Evolutionary conservation across 345 rosid genomes (phyloP).

Genomic region (Gossypium herbaceum): DNA sequence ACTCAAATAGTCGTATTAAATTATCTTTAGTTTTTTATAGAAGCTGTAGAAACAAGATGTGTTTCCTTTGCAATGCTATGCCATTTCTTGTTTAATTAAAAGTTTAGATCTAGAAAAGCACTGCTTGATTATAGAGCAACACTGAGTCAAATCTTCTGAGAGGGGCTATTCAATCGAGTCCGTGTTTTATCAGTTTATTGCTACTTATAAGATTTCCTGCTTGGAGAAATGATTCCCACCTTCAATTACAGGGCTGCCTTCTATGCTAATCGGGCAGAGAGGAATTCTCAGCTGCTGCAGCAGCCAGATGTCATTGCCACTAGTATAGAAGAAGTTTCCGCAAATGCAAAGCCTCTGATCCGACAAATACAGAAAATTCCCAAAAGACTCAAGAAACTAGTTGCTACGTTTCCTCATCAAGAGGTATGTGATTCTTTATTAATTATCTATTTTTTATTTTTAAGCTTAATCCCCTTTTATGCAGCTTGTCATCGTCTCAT

Average conservation of each 20-base stretch:
- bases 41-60: neutral
- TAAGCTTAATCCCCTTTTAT: neutral
- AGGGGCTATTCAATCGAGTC: slow-evolving; percentile 5
- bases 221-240: slow-evolving; percentile 3
- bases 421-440: slow-evolving; percentile 48
- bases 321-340: slow-evolving; percentile 74
- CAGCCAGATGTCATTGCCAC: slow-evolving; percentile 60
- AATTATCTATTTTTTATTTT: slow-evolving; percentile 15
- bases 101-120: slow-evolving; percentile 3
- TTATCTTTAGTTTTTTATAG: neutral
- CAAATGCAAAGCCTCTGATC: slow-evolving; percentile 64
- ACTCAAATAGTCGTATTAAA: neutral
- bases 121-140: neutral
- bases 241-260: slow-evolving; percentile 57
- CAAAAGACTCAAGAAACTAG: slow-evolving; percentile 56
- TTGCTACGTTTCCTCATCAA: slow-evolving; percentile 82
- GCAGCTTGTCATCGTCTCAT: slow-evolving; percentile 12
- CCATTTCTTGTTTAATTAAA: neutral
- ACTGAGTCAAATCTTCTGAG: slow-evolving; percentile 3
- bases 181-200: slow-evolving; percentile 7
- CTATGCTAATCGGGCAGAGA: slow-evolving; percentile 62
- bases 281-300: slow-evolving; percentile 57
- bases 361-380: slow-evolving; percentile 63
- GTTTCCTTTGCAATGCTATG: neutral
- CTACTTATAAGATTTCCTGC: slow-evolving; percentile 17